A percentile compares a stretch with the other conserved stretches of the same genome.
Conservation (phyloP, 192 early-diverging fungal species). For the Coemansia sp. region DNA sequence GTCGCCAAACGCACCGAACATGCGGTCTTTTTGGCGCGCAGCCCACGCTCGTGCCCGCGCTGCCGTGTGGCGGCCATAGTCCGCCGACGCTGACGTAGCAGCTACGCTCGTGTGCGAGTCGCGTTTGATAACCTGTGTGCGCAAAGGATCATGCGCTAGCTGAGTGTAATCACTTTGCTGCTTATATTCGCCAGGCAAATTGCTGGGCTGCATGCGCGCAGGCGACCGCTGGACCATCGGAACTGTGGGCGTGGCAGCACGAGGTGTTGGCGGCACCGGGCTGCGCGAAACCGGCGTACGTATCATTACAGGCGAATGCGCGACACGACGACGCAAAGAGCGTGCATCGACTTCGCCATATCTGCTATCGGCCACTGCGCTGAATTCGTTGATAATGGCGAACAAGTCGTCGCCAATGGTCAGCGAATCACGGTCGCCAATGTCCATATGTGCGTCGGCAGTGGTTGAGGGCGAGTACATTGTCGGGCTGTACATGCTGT, state of each 20-base stretch:
- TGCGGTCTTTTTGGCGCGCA: constrained; percentile 32
- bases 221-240: background rate
- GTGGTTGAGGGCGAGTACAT: background rate
- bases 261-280: background rate
- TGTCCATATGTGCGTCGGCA: background rate
- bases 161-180: too few relatives aligned
- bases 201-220: background rate
- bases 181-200: too few relatives aligned
- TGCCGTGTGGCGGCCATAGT: constrained; percentile 38
- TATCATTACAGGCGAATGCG: constrained; percentile 4
- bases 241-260: background rate
- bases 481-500: constrained; percentile 1
- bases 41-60: constrained; percentile 50
- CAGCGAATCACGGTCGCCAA: constrained; percentile 29
- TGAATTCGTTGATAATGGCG: constrained; percentile 51
- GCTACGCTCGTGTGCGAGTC: constrained; percentile 27
- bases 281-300: constrained; percentile 2
- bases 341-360: constrained; percentile 50
- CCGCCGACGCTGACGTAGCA: constrained; percentile 16
- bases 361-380: constrained; percentile 36
- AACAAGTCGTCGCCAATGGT: constrained; percentile 52
- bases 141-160: too few relatives aligned
- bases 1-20: constrained; percentile 37
- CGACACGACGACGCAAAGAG: constrained; percentile 12
- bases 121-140: constrained; percentile 14